Evolutionary conservation across 2,329 filamentous ascomycete species (phyloP), one percentile per base, ranked within the genome.

Genomic region (Pseudogymnoascus verrucosus): DNA sequence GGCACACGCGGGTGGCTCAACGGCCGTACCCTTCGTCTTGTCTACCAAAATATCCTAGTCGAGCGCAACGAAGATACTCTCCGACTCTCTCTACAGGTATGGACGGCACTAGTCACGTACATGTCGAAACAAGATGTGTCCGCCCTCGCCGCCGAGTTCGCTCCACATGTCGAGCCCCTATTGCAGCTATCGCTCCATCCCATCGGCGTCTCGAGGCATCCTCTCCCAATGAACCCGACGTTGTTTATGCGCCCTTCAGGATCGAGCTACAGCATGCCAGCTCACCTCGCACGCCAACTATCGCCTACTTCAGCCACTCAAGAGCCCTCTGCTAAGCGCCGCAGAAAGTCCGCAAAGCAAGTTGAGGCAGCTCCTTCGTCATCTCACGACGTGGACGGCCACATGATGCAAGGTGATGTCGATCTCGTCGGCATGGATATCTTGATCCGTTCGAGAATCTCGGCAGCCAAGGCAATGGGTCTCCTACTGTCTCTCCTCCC

Each of bases 381-480:
- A n/a, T 85, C 89, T 1, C 95, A 99, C 75, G 96, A 99, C 74
- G 91, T 99, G 16, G 95, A 99, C 74, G 95, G 93, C 8, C 93
- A 96, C 69, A 97, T 99, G 89, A 92, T 99, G 80, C 90, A 93
- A 73, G 95, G 96, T 61, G 96, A 99, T 71, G 88, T 98, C 57
- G 96, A 99, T 72, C 81, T 99, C 44, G 93, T 99, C 26, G 93
- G 95, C 34, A 84, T 89, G 70, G 95, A 99, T 65, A 88, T 88
- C 5, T 85, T 99, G 75, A 86, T 98, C 60, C 87, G 93, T 66
- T 96, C 93, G 6, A 90, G 93, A 68, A 88, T 96, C n/a, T 89
- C 86, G 65, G 91, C 93, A 11, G 90, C 93, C 19, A 87, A 84
- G 71, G 95, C 95, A 2, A 86, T 99, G 75, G 95, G 93, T 36